A percentile compares a stretch with the other conserved stretches of the same genome.
Conservation (phyloP, 495 filamentous ascomycete species). For the Penicillium steckii region DNA sequence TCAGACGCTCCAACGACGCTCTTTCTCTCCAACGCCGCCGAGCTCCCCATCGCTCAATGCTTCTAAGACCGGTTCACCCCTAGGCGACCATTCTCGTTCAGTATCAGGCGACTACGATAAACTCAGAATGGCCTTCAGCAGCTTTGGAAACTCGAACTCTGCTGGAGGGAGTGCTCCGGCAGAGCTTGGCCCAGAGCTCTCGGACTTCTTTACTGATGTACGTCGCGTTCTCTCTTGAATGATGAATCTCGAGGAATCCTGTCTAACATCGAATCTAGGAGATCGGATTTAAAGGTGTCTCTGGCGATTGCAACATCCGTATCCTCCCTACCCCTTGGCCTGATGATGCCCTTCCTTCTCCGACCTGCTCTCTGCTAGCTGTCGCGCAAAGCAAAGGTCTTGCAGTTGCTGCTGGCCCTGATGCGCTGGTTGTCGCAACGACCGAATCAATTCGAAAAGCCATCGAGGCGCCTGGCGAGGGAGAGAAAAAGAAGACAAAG, state of each 20-base stretch:
- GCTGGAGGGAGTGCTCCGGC: conserved; percentile 28
- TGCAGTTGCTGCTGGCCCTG: conserved; percentile 83
- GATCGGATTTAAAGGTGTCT: conserved; percentile 77
- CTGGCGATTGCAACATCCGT: conserved; percentile 77
- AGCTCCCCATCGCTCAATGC: conserved; percentile 40
- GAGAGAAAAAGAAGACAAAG: conserved; percentile 59
- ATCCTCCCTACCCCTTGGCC: conserved; percentile 81
- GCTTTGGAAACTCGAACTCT: conserved; percentile 41
- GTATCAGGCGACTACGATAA: conserved; percentile 39
- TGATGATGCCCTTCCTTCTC: conserved; percentile 64
- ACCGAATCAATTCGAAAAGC: conserved; percentile 77
- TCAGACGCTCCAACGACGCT: conserved; percentile 41
- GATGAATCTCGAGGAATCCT: background rate
- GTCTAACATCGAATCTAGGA: conserved; percentile 47
- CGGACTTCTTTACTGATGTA: conserved; percentile 51
- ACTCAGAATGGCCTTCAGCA: conserved; percentile 68
- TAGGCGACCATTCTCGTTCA: conserved; percentile 41
- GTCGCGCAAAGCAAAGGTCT: conserved; percentile 79
- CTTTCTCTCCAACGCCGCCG: conserved; percentile 33
- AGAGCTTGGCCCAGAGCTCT: conserved; percentile 45
- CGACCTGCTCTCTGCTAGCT: conserved; percentile 81
- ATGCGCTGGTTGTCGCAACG: conserved; percentile 69
- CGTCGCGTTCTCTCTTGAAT: conserved; percentile 10
- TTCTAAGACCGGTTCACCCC: conserved; percentile 25
- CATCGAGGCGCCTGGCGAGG: conserved; percentile 58